Percentiles rank a stretch among this genome's conserved stretches.
These are phyloP conservation scores for Moniliella sp. DNA, from an alignment of 1,284 basidiomycete species.

Conservation along the genomic window DNA sequence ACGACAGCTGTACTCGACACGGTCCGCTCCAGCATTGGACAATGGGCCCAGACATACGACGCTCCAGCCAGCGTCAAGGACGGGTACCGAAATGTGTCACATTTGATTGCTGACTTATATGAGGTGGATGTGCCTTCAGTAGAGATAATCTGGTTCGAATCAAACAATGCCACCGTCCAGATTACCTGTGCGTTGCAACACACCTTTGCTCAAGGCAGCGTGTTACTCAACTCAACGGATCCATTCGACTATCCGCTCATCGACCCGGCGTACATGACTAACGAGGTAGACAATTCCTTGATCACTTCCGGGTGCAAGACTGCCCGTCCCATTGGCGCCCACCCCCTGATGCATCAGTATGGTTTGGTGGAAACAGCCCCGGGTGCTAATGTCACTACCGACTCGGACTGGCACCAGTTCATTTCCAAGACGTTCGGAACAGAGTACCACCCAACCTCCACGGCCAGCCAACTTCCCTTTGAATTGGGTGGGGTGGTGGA, in stretches of 20 bases:
- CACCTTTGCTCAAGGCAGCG: slow-evolving; percentile 20
- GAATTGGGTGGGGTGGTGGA: slow-evolving; percentile 21
- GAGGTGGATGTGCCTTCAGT: slow-evolving; percentile 8
- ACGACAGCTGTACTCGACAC: slow-evolving; percentile 6
- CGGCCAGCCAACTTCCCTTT: slow-evolving; percentile 16
- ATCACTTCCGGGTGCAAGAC: slow-evolving; percentile 14
- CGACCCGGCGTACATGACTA: slow-evolving; percentile 17
- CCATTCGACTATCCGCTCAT: slow-evolving; percentile 14
- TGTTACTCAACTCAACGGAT: slow-evolving; percentile 11
- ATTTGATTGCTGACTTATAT: slow-evolving; percentile 21
- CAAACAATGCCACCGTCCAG: slow-evolving; percentile 9
- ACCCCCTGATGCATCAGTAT: slow-evolving; percentile 6
- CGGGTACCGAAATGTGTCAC: slow-evolving; percentile 48
- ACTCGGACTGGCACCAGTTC: slow-evolving; percentile 40
- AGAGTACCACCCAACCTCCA: slow-evolving; percentile 40
- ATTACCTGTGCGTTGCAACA: slow-evolving; percentile 18
- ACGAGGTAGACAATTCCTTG: slow-evolving; percentile 11
- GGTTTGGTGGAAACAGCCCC: slow-evolving; percentile 6
- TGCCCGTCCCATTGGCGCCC: slow-evolving; percentile 9
- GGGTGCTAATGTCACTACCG: slow-evolving; percentile 12
- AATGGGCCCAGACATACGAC: slow-evolving; percentile 36
- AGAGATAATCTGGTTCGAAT: slow-evolving; percentile 19
- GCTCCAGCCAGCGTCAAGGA: slow-evolving; percentile 41
- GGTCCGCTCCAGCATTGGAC: slow-evolving; percentile 18
- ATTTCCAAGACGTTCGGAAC: slow-evolving; percentile 32